phyloP scores from a whole-genome alignment of 1,139 yeast genomes.

The Ogataea hybrid region DNA sequence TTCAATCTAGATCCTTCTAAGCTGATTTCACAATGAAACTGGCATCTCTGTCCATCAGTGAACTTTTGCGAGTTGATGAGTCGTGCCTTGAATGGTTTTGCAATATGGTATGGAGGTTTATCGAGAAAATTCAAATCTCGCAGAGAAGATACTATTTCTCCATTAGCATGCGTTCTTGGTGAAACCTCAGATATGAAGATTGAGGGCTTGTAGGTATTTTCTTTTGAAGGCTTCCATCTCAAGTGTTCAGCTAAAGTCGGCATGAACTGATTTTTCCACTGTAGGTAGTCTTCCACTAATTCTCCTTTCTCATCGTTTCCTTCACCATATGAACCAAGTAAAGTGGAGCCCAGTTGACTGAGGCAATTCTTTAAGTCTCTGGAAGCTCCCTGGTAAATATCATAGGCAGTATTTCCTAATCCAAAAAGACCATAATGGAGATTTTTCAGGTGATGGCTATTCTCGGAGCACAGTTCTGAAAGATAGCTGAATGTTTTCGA shows the following conservation, averaged over 20 bases:
- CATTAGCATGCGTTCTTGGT: constrained; percentile 32
- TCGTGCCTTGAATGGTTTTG: constrained; percentile 83
- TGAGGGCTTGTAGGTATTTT: constrained; percentile 63
- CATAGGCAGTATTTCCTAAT: constrained; percentile 90
- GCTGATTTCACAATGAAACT: constrained; percentile 86
- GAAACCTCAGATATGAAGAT: constrained; percentile 39
- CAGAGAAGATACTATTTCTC: constrained; percentile 70
- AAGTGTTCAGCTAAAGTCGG: constrained; percentile 60
- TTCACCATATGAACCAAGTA: constrained; percentile 71
- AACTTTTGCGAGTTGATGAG: constrained; percentile 45
- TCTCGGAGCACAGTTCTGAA: constrained; percentile 46
- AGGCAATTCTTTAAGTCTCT: constrained; percentile 48
- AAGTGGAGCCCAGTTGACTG: constrained; percentile 61
- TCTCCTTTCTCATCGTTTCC: constrained; percentile 95
- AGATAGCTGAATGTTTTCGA: constrained; percentile 59
- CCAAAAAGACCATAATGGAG: constrained; percentile 77
- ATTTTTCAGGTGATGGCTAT: constrained; percentile 45
- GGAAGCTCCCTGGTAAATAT: constrained; percentile 82
- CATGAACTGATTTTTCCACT: constrained; percentile 81
- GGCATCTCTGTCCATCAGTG: constrained; percentile 48
- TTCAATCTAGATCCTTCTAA: constrained; percentile 66
- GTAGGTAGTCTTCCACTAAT: constrained; percentile 85
- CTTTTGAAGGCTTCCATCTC: constrained; percentile 58
- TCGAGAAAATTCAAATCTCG: constrained; percentile 61
- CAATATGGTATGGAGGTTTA: constrained; percentile 64